Base-by-base conservation (phyloP, 2,329 filamentous ascomycete species). In the Pseudocercospora musae region DNA sequence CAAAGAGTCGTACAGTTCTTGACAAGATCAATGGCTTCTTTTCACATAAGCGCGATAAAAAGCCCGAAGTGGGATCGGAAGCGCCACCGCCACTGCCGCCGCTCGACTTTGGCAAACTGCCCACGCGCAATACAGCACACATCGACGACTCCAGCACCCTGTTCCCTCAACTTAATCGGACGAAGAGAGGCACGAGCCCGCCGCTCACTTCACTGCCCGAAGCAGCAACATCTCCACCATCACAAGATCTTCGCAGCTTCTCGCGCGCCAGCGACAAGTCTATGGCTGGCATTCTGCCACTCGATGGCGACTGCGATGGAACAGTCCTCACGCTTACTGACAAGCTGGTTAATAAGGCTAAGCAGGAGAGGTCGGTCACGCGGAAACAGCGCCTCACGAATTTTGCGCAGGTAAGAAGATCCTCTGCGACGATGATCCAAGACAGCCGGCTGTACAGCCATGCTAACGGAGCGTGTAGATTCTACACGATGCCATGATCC, bases 11-110 rank as follows among this genome's bases (percentile, higher is more conserved):
- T 2, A 57, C 65, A 8, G 62, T 73, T 6, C 57, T 73, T 13
- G 66, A 72, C 63, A 74, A 72, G 59, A 52, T 74, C 54, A 69
- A 70, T 18, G 70, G 67, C 10, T 57, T 74, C n/a, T 72, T 73
- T 59, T 63, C 68, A 1, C 58, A 62, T 46, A 71, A 67, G 62
- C 67, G 67, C n/a, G 68, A 72, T 9, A 71, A 69, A 60, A 67
- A 69, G 58, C 21, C 57, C 1, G 52, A 54, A 13, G 29, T 10
- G 1, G 31, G 4, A 7, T 40, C 15, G 5, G 37, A 40, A 40
- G 29, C 13, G 9, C 52, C 52, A 40, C 52, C 52, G 1, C 52
- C 52, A 37, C 6, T 54, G 29, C 52, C 52, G 13, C 52, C 13
- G 18, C n/a, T 54, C 6, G 52, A 54, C n/a, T 25, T 54, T 37